Base-by-base conservation (phyloP, 495 filamentous ascomycete species). In the Penicillium flavigenum region DNA sequence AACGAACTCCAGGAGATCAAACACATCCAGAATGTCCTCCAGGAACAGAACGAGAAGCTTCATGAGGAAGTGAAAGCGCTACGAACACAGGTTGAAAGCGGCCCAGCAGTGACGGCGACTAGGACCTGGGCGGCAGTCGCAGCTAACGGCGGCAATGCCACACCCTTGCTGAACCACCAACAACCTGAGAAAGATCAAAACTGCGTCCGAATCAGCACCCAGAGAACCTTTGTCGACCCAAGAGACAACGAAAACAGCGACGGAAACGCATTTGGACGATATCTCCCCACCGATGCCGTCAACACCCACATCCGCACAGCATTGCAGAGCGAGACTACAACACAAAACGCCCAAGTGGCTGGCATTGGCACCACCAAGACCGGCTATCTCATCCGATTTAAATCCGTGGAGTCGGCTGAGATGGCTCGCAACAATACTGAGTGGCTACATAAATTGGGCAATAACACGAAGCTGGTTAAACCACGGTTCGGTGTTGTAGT, bases 1-100 rank as follows among this genome's bases (percentile, higher is more conserved):
- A 45, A 47, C 14, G 52, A 65, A 52, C 63, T 64, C n/a, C 31
- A 61, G 51, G 54, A 64, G 47, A 52, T 65, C 22, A 65, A 65
- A 29, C 59, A 62, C 27, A 54, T 54, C 51, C 51, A 62, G 54
- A 44, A 62, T 12, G 50, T 60, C 16, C 60, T 65, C 24, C 27
- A 57, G 44, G 52, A 56, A 53, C 56, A 59, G 16, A 64, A 61
- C 51, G 58, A 56, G 22, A 66, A 42, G 46, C 56, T 63, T 0
- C 46, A 59, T 5, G 52, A 66, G 6, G 49, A 66, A 24, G 38
- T 66, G 47, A 61, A 50, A 41, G 55, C 58, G 0, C 26, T 63
- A 20, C 61, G 52, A 26, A 16, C 16, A 12, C 58, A 57, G 36
- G 9, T 59, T n/a, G 52, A 63, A 34, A 32, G 4, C 38, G 9